phyloP scores from a whole-genome alignment of 768 basidiomycete species.

The Suillus paluster region DNA sequence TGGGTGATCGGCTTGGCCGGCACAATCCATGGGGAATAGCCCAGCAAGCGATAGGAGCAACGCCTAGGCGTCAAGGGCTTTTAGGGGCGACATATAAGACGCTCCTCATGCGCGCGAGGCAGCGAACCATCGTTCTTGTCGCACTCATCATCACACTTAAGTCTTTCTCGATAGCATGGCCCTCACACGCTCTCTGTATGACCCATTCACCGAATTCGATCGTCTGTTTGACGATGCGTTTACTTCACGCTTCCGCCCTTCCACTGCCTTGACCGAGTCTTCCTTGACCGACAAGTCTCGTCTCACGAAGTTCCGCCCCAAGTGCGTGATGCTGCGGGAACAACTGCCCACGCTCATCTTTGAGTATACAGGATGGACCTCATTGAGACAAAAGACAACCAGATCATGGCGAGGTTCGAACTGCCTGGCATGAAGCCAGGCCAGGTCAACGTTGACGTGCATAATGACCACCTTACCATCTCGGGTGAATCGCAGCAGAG shows the following conservation, averaged over 20 bases:
- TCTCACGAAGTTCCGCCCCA: conserved; percentile 23
- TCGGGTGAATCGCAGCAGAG: conserved; percentile 42
- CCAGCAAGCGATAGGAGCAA: not conserved
- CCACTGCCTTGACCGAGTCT: not conserved
- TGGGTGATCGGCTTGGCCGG: no score
- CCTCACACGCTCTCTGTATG: conserved; percentile 42
- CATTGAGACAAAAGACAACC: conserved; percentile 46
- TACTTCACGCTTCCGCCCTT: conserved; percentile 17
- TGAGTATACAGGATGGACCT: conserved; percentile 46
- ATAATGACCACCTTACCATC: conserved; percentile 50
- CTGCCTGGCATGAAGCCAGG: conserved; percentile 57
- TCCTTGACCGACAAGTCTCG: not conserved
- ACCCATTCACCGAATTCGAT: conserved; percentile 49
- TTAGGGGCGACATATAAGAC: not conserved
- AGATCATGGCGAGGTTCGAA: conserved; percentile 57
- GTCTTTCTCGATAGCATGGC: not conserved
- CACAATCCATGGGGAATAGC: not conserved
- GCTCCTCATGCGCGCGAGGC: not conserved
- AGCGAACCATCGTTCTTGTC: not conserved
- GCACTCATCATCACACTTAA: not conserved
- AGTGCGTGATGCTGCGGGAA: conserved; percentile 10
- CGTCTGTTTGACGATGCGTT: conserved; percentile 48
- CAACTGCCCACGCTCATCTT: not conserved
- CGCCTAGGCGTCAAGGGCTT: not conserved
- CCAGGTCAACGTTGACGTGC: conserved; percentile 50